These are phyloP conservation scores for Phoenix roebelenii DNA, from an alignment of 176 grass and related monocot genomes.

Conservation along the genomic window DNA sequence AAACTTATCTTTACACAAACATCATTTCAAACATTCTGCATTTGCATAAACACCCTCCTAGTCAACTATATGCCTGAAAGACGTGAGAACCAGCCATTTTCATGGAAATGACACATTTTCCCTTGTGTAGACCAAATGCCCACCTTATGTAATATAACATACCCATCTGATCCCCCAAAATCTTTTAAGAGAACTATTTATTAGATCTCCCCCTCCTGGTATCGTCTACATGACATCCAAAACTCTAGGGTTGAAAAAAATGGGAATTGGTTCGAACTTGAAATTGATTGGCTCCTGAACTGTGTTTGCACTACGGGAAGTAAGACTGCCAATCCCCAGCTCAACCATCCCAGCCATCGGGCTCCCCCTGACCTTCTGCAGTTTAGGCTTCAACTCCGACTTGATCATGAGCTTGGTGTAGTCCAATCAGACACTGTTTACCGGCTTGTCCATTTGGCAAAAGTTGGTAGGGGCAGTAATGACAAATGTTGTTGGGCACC, in stretches of 20 bases:
- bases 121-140: too few species aligned
- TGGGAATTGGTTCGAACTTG: constrained; percentile 18
- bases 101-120: too few species aligned
- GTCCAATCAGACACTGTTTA: constrained; percentile 38
- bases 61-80: too few species aligned
- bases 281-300: background rate
- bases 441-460: constrained; percentile 78
- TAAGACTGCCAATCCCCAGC: background rate
- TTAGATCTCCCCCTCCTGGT: too few species aligned
- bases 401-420: background rate
- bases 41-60: too few species aligned
- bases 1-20: too few species aligned
- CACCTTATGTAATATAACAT: too few species aligned
- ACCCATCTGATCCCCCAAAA: too few species aligned
- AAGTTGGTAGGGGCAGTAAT: constrained; percentile 64
- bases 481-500: constrained; percentile 74
- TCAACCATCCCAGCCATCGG: background rate
- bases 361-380: background rate
- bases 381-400: background rate
- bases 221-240: constrained; percentile 14
- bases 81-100: too few species aligned
- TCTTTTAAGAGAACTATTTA: too few species aligned
- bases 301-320: background rate
- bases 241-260: constrained; percentile 27
- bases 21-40: too few species aligned